Evolutionary conservation across 2,329 filamentous ascomycete species (phyloP), one percentile per base, ranked within the genome.

Genomic region (Plectosphaerella sp.): DNA sequence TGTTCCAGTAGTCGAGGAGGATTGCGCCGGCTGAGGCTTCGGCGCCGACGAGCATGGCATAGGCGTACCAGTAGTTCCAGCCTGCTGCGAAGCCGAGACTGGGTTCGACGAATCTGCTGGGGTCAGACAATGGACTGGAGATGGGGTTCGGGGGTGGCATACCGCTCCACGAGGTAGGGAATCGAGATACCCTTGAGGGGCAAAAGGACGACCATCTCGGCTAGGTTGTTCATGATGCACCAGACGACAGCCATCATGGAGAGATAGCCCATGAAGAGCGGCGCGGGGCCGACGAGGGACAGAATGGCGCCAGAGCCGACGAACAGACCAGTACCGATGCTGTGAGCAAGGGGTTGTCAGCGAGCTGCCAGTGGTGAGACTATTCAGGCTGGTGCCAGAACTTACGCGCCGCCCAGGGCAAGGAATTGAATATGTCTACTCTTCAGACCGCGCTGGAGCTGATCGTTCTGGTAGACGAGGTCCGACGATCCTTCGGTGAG

Each of bases 181-280:
- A 83, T 72, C 1, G 79, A 80, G 55, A 81, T 79, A 7, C 80
- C 80, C 49, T 73, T 75, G 63, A 82, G 71, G 1, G 79, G 79
- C 1, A 83, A 71, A 49, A 76, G 80, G 2, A 75, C 75, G 2
- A 73, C 72, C 73, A 83, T 81, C 62, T 83, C 79, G 9, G 72
- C 79, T 9, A 82, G 68, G 53, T 68, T 61, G 64, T 80, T 80
- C 78, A 81, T 80, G 51, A 81, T 67, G 50, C 72, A 67, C 72
- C 75, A 82, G 24, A 82, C 77, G 10, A 81, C 61, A 3, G 69
- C 24, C 72, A 79, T 79, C 77, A 80, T 79, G 57, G 70, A 72
- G 7, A 80, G 59, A 65, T 89, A 91, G 22, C 81, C 84, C 66
- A 91, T 84, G 64, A 91, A 78, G 15, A 91, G 70, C 1, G 87